Evolutionary conservation across 2,329 filamentous ascomycete species (phyloP), one percentile per base, ranked within the genome.

Genomic region (Venturia carpophila): DNA sequence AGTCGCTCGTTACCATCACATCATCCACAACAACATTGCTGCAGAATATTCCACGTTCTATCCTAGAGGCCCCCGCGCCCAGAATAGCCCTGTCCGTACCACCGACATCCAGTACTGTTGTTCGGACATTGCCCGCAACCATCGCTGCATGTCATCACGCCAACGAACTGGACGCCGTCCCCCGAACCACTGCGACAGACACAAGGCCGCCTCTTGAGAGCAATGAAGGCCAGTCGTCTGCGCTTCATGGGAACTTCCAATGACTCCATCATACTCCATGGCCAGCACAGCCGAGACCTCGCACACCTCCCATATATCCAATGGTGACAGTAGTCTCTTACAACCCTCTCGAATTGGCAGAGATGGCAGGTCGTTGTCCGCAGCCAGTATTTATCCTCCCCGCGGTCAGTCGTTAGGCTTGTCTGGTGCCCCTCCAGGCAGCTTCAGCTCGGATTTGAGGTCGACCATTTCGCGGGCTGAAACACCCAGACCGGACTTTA

Each of bases 401-500:
- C 85, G 89, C 64, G 85, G 83, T 64, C 82, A 86, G 68, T 91
- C 89, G 61, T 82, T 92, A 71, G 88, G 87, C 67, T 82, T 86
- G 21, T 55, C 34, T 15, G 45, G 60, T 11, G 86, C 84, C 34
- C 87, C 88, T 1, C 84, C 84, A 3, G 92, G 92, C 55, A 96
- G 91, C 79, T 97, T 97, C 80, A 95, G 88, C 71, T 87, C 92
- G 42, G 92, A 96, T 67, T 78, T 96, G 71, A 90, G 89, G 72
- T 91, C 87, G 71, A 83, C 88, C 73, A 79, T 83, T 30, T 86
- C 88, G 56, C 84, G 89, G 64, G 82, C 84, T 61, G 85, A 85
- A 37, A 82, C 84, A 3, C 77, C 81, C 47, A 78, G 81, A 64
- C 83, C 85, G 15, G 83, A 87, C 66, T 76, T 81, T 58, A 81